phyloP scores from a whole-genome alignment of 2,329 filamentous ascomycete genomes.

The Lachnellula cervina region DNA sequence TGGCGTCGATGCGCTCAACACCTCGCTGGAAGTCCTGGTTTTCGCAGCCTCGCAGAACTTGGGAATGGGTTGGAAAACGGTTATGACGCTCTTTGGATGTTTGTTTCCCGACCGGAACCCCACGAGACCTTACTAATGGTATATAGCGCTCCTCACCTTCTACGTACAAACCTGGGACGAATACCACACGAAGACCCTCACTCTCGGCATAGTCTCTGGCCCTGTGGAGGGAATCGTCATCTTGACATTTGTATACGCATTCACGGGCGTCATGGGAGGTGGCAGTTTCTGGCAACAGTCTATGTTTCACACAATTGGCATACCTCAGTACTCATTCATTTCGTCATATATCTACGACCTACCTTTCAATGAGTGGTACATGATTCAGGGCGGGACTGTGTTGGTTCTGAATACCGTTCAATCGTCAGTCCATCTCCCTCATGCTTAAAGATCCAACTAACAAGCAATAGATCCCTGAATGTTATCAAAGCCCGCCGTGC shows the following conservation, averaged over 20 bases:
- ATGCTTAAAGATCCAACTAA: constrained; percentile 24
- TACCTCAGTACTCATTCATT: constrained; percentile 60
- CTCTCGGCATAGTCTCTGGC: constrained; percentile 84
- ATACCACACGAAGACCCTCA: constrained; percentile 95
- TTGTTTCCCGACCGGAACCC: constrained; percentile 30
- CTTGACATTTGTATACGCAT: constrained; percentile 71
- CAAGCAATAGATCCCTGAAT: constrained; percentile 58
- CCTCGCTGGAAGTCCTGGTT: constrained; percentile 84
- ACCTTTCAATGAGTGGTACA: constrained; percentile 88
- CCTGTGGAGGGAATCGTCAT: constrained; percentile 92
- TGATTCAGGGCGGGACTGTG: constrained; percentile 78
- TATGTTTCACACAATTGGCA: constrained; percentile 67
- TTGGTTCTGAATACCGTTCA: constrained; percentile 80
- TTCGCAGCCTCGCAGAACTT: constrained; percentile 92
- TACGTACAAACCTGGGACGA: constrained; percentile 99
- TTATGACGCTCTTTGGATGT: constrained; percentile 79
- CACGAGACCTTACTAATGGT: constrained; percentile 7
- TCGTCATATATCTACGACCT: constrained; percentile 70
- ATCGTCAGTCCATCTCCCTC: constrained; percentile 38
- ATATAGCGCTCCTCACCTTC: constrained; percentile 81
- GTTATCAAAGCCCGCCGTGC: constrained; percentile 76
- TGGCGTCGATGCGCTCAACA: constrained; percentile 94
- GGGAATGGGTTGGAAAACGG: constrained; percentile 86
- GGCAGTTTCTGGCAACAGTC: constrained; percentile 91
- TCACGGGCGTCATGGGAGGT: constrained; percentile 81